These are phyloP conservation scores for Escovopsis weberi DNA, from an alignment of 2,329 filamentous ascomycete species.

Conservation along the genomic window DNA sequence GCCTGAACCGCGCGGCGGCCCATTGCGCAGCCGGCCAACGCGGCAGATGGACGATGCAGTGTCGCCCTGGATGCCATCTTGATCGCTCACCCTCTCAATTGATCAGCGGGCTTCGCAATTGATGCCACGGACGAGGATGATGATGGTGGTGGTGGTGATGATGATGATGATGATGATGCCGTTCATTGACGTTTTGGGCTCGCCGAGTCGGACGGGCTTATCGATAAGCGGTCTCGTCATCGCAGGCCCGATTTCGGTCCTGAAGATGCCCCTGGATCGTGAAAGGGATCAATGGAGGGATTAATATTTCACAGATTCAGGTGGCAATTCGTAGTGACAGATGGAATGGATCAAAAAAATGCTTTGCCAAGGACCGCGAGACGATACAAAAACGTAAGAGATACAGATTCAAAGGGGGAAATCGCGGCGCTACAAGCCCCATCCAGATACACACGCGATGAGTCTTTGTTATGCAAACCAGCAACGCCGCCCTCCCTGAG, in stretches of 20 bases:
- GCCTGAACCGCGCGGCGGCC: slow-evolving; percentile 13
- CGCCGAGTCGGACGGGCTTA: background rate
- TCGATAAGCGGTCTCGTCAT: slow-evolving; percentile 8
- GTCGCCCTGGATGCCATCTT: slow-evolving; percentile 26
- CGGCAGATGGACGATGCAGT: slow-evolving; percentile 23
- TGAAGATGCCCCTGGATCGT: no score
- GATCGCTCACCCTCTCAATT: background rate
- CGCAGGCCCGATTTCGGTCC: background rate
- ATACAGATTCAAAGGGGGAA: background rate
- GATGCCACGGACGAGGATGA: no score
- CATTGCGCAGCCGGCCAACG: slow-evolving; percentile 12
- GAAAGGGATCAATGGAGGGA: no score
- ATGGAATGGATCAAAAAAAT: no score
- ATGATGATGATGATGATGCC: no score
- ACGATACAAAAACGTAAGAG: background rate
- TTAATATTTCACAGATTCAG: slow-evolving; percentile 1
- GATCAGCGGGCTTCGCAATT: no score
- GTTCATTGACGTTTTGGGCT: no score
- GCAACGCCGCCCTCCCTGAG: slow-evolving; percentile 11
- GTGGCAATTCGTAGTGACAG: background rate
- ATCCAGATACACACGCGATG: slow-evolving; percentile 13
- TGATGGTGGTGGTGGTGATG: no score
- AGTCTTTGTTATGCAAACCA: slow-evolving; percentile 11
- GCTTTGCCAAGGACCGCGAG: no score
- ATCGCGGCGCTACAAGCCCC: slow-evolving; percentile 6